phyloP scores from a whole-genome alignment of 805 yeast genomes.

The Myxozyma udenii region DNA sequence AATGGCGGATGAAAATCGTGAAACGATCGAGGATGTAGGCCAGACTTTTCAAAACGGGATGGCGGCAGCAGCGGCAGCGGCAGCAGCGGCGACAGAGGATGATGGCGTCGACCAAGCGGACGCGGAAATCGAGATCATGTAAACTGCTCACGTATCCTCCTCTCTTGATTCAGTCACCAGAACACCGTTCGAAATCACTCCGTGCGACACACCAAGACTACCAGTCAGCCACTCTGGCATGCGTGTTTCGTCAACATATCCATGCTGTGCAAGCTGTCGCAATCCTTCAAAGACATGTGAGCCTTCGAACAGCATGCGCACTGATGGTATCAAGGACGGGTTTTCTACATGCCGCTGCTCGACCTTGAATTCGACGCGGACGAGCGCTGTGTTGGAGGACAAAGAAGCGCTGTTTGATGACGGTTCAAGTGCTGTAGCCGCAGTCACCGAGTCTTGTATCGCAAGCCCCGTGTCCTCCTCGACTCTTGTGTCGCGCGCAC shows the following conservation, averaged over 20 bases:
- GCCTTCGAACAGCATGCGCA: conserved; percentile 25
- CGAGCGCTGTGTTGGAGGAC: too few species aligned
- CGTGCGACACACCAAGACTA: conserved; percentile 24
- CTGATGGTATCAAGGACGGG: background rate
- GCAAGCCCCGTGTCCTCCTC: too few species aligned
- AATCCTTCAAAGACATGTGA: conserved; percentile 28
- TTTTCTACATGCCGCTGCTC: conserved; percentile 10
- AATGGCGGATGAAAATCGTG: conserved; percentile 34
- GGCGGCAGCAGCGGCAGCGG: background rate
- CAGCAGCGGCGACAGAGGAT: background rate
- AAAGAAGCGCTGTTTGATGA: too few species aligned
- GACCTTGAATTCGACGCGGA: conserved; percentile 19
- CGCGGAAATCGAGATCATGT: conserved; percentile 27
- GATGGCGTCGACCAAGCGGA: conserved; percentile 2
- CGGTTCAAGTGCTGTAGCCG: too few species aligned
- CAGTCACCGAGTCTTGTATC: too few species aligned
- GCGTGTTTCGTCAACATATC: conserved; percentile 14
- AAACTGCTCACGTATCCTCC: background rate
- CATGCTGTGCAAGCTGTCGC: conserved; percentile 18
- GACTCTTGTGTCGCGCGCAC: too few species aligned
- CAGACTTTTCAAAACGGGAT: background rate
- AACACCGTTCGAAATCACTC: conserved; percentile 16
- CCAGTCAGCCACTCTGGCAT: conserved; percentile 32
- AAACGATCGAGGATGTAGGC: conserved; percentile 37
- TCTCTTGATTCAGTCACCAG: conserved; percentile 1